Conservation (phyloP, 2,329 filamentous ascomycete genomes). For the Diaporthe nobilis region DNA sequence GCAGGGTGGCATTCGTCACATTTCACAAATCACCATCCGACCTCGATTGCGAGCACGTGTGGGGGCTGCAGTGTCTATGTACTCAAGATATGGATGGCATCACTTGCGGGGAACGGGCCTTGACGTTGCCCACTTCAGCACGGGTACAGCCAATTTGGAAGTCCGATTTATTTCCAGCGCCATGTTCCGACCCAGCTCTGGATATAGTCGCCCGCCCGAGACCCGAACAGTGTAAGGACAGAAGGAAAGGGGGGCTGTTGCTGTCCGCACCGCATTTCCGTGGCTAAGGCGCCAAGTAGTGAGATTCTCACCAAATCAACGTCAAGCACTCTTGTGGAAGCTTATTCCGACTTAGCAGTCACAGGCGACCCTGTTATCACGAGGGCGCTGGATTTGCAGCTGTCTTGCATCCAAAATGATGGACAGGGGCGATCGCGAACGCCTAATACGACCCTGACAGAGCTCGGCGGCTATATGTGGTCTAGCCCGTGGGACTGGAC, state of each 20-base stretch:
- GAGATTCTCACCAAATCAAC: neutral
- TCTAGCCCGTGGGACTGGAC: neutral
- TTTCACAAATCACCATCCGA: neutral
- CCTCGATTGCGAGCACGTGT: neutral
- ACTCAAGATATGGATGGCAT: too few species aligned
- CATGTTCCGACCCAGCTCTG: neutral
- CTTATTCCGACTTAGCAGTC: constrained; percentile 15
- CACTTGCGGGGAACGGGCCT: neutral
- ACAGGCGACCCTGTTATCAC: constrained; percentile 16
- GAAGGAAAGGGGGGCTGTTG: neutral
- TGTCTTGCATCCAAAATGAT: constrained; percentile 26
- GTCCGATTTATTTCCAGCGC: neutral
- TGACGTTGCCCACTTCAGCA: neutral
- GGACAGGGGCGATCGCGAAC: constrained; percentile 18
- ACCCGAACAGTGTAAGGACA: neutral
- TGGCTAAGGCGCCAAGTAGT: constrained; percentile 20
- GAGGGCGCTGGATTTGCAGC: constrained; percentile 5
- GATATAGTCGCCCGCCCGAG: neutral
- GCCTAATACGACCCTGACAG: constrained; percentile 29
- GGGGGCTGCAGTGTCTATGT: neutral
- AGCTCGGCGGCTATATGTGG: constrained; percentile 12
- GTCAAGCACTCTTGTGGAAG: constrained; percentile 30
- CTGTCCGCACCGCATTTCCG: constrained; percentile 24
- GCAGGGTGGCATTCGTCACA: neutral
- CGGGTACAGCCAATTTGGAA: too few species aligned